Base-by-base conservation (phyloP, 495 filamentous ascomycete species). In the Lasiosphaeria ovina region DNA sequence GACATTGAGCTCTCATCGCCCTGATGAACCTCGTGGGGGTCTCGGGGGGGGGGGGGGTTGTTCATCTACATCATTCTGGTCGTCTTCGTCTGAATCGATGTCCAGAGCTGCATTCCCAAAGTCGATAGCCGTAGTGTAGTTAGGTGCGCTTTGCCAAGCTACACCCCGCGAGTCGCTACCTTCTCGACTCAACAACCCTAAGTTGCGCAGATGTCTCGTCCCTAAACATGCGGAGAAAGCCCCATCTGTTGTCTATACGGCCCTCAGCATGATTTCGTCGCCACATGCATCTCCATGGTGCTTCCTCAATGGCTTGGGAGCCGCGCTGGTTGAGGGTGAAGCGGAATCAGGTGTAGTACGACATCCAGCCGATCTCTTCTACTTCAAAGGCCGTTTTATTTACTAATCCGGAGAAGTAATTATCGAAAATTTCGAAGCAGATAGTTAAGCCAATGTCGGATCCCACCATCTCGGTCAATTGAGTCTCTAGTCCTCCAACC, bases 201-300 rank as follows among this genome's bases (percentile, higher is more conserved):
- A 89, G 73, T 50, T 80, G 68, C 0, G 83, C 81, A 1, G 83
- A 85, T 10, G 68, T 65, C 62, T 93, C 87, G 58, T 92, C 86
- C 50, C 75, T 77, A 31, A 85, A 80, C 2, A 92, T 72, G 2
- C 80, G 81, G 6, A 93, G 74, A 59, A 86, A 84, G 0, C 83
- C 87, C 88, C 89, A 93, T 16, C 86, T 80, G 66, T 93, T 87
- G 64, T 92, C 87, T 58, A 93, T 86, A 3, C 88, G 87, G 0
- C 90, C 90, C 66, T 92, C 89, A 9, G 71, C 72, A 60, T 91
- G 87, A 57, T 87, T 75, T 51, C 90, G 81, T 35, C 90, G 77
- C 83, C 85, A 93, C 45, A 87, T 77, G 24, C 74, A 64, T 3
- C 71, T 69, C 24, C 72, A 64, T 10, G 79, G 65, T 8, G 72